Evolutionary conservation across 1,284 basidiomycete species (phyloP), one percentile per base, ranked within the genome.

Genomic region (Mycosarcoma mackinlayi): DNA sequence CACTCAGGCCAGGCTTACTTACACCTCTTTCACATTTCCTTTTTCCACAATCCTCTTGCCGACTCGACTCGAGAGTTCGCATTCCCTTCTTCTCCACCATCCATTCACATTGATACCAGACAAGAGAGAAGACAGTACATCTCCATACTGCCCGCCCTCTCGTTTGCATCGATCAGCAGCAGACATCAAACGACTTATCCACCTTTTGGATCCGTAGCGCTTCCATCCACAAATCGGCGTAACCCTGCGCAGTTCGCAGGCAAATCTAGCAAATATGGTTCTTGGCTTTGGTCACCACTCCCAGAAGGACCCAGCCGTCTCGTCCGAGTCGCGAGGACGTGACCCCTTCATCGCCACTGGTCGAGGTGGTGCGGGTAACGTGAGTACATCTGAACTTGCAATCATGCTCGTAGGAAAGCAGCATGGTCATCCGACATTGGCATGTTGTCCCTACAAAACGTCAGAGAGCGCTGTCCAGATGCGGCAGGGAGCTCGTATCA

Each of bases 331-430:
- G 54, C 75, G 75, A 39, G 77, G 77, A 11, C 76, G 77, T 34
- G 73, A 67, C 41, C 64, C 71, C 31, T 60, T 78, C 52, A 67
- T 69, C 45, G 69, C 76, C 30, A 76, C 77, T 18, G 77, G 77
- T 40, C 68, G 77, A 37, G 77, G 77, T 33, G 77, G 77, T 42
- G 76, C 75, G 14, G 77, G 77, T 33, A 79, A 79, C 62, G 76
- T 79, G 50, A 64, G 76, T 78, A 27, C 23, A 9, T n/a, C 39
- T 40, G 16, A 16, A 6, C 45, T n/a, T 14, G 31, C 44, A n/a
- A 16, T 31, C 28, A 24, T 33, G n/a, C n/a, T n/a, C n/a, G n/a
- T n/a, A n/a, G n/a, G n/a, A n/a, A n/a, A n/a, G n/a, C n/a, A n/a
- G n/a, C n/a, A n/a, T n/a, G n/a, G n/a, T n/a, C n/a, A n/a, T n/a